Evolutionary conservation across 306 rosid species (phyloP).

Genomic region (Trifolium pratense): DNA sequence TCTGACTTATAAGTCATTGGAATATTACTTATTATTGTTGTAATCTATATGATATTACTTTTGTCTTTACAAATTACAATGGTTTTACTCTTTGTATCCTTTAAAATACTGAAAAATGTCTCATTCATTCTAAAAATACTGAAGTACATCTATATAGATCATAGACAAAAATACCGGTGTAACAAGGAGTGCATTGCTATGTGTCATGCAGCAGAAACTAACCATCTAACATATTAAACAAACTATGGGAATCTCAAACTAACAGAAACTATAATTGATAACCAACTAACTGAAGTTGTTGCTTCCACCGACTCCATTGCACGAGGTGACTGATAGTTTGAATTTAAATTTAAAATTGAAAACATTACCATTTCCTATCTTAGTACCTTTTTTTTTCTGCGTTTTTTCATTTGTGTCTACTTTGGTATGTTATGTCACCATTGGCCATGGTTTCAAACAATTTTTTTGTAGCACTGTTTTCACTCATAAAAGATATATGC

Average conservation of each 20-base stretch:
- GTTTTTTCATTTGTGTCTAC: slow-evolving; percentile 1
- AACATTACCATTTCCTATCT: slow-evolving; percentile 13
- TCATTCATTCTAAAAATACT: not conserved
- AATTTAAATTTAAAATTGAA: slow-evolving; percentile 19
- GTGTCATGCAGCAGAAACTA: slow-evolving; percentile 19
- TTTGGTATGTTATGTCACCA: not conserved
- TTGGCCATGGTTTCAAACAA: not conserved
- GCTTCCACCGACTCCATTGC: not conserved
- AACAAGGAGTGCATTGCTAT: not conserved
- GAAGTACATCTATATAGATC: slow-evolving; percentile 1
- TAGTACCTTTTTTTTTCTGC: not conserved
- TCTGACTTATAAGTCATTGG: slow-evolving; percentile 22
- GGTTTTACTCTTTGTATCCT: slow-evolving; percentile 17
- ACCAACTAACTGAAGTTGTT: slow-evolving; percentile 7
- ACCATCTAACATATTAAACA: not conserved
- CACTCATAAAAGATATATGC: slow-evolving; percentile 1
- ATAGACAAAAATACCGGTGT: not conserved
- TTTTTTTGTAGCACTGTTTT: not conserved
- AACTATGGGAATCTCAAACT: slow-evolving; percentile 11
- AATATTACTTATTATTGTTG: slow-evolving; percentile 18
- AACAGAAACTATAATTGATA: slow-evolving; percentile 7
- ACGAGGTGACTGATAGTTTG: not conserved
- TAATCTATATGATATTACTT: slow-evolving; percentile 10
- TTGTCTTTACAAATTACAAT: slow-evolving; percentile 2
- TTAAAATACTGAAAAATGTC: not conserved